These are phyloP conservation scores for Tuber magnatum DNA, from an alignment of 495 filamentous ascomycete genomes.

Conservation along the genomic window DNA sequence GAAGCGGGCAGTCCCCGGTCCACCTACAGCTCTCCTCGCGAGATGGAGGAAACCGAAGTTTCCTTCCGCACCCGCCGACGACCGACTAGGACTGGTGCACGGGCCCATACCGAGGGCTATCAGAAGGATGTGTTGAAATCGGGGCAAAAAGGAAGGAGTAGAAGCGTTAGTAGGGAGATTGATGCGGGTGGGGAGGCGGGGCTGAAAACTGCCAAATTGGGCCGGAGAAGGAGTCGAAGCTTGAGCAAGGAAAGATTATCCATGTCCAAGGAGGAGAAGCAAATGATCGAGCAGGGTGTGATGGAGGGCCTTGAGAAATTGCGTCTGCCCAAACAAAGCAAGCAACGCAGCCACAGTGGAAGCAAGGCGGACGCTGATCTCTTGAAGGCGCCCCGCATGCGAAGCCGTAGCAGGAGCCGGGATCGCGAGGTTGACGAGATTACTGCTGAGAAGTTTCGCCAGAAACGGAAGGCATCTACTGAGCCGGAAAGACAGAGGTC, in stretches of 20 bases:
- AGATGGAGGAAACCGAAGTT: conserved; percentile 25
- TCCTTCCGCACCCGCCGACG: conserved; percentile 32
- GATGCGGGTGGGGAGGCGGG: conserved; percentile 42
- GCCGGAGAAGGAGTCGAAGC: conserved; percentile 58
- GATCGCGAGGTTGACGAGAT: conserved; percentile 54
- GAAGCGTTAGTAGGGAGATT: conserved; percentile 47
- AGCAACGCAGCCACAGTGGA: conserved; percentile 48
- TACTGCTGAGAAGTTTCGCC: conserved; percentile 35
- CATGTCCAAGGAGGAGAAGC: conserved; percentile 58
- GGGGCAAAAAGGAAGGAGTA: conserved; percentile 30
- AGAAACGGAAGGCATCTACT: conserved; percentile 35
- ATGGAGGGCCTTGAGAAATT: conserved; percentile 43
- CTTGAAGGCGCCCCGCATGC: conserved; percentile 34
- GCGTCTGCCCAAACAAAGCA: conserved; percentile 42
- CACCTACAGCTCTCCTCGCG: conserved; percentile 29
- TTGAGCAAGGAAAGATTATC: conserved; percentile 62
- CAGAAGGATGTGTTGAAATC: conserved; percentile 29
- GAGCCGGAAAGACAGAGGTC: conserved; percentile 33
- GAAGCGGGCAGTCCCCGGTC: conserved; percentile 36
- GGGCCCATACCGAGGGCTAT: conserved; percentile 28
- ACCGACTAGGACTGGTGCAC: conserved; percentile 29
- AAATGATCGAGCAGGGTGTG: conserved; percentile 59
- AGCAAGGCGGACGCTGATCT: conserved; percentile 37
- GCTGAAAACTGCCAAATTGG: conserved; percentile 39
- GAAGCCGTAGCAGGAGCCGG: conserved; percentile 57